Evolutionary conservation across 2,329 filamentous ascomycete genomes (phyloP).

Genomic region (Penicillium sp.): DNA sequence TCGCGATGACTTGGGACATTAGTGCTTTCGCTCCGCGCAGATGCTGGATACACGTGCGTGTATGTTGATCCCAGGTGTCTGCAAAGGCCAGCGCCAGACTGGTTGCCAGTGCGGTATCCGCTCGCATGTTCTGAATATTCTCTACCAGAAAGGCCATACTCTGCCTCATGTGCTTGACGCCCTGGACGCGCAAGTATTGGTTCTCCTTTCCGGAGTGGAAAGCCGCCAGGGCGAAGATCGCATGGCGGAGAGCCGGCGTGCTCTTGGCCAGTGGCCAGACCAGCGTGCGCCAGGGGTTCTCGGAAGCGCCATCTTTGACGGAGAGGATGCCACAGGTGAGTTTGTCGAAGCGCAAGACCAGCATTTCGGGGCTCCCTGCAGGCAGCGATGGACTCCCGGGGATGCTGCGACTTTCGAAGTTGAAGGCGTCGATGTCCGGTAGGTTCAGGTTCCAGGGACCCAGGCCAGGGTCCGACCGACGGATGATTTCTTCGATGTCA

Average conservation of each 20-base stretch:
- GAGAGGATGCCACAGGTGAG: constrained; percentile 71
- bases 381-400: constrained; percentile 53
- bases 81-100: constrained; percentile 69
- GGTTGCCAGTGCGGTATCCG: constrained; percentile 69
- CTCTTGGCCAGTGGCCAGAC: constrained; percentile 69
- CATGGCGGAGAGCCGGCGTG: constrained; percentile 67
- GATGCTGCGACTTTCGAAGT: constrained; percentile 40
- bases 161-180: constrained; percentile 69
- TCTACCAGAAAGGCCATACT: constrained; percentile 62
- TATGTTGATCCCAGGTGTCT: constrained; percentile 71
- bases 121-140: constrained; percentile 64
- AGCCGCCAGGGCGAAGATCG: constrained; percentile 68
- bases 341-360: constrained; percentile 64
- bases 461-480: constrained; percentile 36
- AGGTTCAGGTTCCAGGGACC: constrained; percentile 42
- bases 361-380: constrained; percentile 59
- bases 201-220: constrained; percentile 66
- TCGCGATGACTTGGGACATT: constrained; percentile 60
- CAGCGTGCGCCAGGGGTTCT: constrained; percentile 71
- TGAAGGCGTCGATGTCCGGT: constrained; percentile 40
- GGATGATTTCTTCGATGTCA: constrained; percentile 59
- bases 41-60: constrained; percentile 68
- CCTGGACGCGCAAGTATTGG: constrained; percentile 60
- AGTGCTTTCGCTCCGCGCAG: constrained; percentile 67
- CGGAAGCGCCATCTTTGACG: constrained; percentile 67